phyloP scores from a whole-genome alignment of 352 stramenopile genomes.

The Blastocystis sp. region DNA sequence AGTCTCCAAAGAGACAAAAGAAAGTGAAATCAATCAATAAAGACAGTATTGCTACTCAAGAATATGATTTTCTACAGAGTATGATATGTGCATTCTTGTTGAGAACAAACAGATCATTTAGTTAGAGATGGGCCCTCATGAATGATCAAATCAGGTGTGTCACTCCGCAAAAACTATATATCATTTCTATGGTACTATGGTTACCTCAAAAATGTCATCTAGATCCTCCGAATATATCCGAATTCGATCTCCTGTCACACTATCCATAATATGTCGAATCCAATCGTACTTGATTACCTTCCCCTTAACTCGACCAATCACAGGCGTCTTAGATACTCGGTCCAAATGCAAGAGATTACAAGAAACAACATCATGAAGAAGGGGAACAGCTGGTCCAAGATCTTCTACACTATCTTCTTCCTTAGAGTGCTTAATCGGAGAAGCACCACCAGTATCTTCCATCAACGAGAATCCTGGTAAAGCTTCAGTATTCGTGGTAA shows the following conservation, averaged over 20 bases:
- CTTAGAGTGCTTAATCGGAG: background rate
- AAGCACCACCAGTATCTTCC: background rate
- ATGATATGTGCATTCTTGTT: background rate
- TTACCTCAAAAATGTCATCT: background rate
- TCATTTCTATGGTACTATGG: background rate
- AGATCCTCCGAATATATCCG: background rate
- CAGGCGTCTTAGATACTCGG: background rate
- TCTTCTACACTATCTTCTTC: conserved; percentile 1
- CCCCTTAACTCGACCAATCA: background rate
- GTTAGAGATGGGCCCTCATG: background rate
- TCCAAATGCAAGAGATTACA: background rate
- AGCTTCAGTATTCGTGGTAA: background rate
- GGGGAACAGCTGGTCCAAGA: background rate
- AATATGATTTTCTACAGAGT: conserved; percentile 8
- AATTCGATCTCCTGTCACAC: background rate
- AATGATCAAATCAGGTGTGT: background rate
- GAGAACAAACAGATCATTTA: background rate
- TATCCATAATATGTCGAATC: background rate
- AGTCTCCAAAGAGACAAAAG: background rate
- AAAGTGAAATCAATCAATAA: background rate
- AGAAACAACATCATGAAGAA: background rate
- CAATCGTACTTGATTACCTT: conserved; percentile 22
- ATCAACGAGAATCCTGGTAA: background rate
- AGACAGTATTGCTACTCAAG: background rate
- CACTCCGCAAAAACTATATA: background rate